These are phyloP conservation scores for Gaertneriomyces sp. DNA, from an alignment of 192 early-diverging fungal species.

Conservation along the genomic window DNA sequence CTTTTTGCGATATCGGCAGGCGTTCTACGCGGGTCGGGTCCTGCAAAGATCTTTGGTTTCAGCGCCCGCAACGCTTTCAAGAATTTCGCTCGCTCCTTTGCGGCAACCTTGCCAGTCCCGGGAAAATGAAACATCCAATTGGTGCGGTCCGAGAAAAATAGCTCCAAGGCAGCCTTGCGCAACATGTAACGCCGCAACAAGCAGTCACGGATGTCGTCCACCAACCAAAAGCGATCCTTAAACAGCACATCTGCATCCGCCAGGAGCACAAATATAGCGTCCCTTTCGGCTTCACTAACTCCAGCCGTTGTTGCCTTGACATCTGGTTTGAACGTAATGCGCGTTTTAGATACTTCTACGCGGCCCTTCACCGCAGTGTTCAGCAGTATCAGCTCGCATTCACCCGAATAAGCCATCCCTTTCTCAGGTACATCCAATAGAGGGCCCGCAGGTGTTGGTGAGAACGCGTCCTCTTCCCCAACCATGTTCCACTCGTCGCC, in stretches of 20 bases:
- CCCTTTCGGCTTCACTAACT: conserved; percentile 35
- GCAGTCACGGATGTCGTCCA: conserved; percentile 30
- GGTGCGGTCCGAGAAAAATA: conserved; percentile 74
- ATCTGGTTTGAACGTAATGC: conserved; percentile 40
- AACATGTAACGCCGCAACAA: conserved; percentile 50
- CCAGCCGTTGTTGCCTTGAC: conserved; percentile 32
- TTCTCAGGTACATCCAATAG: conserved; percentile 5
- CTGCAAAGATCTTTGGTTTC: conserved; percentile 48
- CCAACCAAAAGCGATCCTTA: conserved; percentile 34
- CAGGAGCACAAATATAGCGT: conserved; percentile 27
- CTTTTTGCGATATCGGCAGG: conserved; percentile 56
- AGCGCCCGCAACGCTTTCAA: conserved; percentile 37
- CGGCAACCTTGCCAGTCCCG: conserved; percentile 50
- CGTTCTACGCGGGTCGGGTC: conserved; percentile 20
- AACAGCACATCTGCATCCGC: conserved; percentile 40
- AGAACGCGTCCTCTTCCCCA: conserved; percentile 23
- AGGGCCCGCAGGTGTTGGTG: background rate
- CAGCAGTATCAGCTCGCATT: conserved; percentile 47
- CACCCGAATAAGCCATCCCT: conserved; percentile 23
- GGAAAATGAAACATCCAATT: conserved; percentile 73
- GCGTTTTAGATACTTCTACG: conserved; percentile 36
- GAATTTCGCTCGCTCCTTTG: conserved; percentile 32
- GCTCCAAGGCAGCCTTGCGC: conserved; percentile 70
- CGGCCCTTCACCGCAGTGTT: conserved; percentile 47
- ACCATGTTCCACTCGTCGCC: conserved; percentile 44